Conservation (phyloP, 306 rosid species). For the Pterocarpus santalinus region DNA sequence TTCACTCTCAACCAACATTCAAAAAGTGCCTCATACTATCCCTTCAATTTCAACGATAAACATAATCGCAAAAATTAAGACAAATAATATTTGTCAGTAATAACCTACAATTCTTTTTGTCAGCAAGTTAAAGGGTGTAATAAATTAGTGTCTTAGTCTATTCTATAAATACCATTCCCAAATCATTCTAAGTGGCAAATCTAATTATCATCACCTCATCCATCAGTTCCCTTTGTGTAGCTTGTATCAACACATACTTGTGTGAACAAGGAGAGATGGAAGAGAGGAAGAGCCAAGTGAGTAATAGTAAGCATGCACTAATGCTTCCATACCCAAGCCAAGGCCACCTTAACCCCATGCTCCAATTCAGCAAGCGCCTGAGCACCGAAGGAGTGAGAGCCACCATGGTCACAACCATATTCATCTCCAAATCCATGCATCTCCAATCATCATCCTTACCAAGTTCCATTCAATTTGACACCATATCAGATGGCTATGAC, state of each 20-base stretch:
- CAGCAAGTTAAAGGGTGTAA: no score
- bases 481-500: constrained; percentile 77
- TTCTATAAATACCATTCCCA: no score
- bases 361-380: constrained; percentile 59
- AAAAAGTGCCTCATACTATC: no score
- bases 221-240: no score
- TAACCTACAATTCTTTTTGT: no score
- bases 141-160: no score
- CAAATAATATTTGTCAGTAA: no score
- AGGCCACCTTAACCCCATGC: constrained; percentile 73
- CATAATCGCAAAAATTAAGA: no score
- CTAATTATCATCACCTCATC: no score
- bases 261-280: constrained; percentile 18
- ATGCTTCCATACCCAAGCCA: constrained; percentile 68
- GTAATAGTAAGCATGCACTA: constrained; percentile 42
- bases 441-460: constrained; percentile 48
- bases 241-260: background rate
- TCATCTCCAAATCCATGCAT: constrained; percentile 59
- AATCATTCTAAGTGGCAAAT: no score
- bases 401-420: constrained; percentile 64
- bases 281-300: background rate
- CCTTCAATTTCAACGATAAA: no score
- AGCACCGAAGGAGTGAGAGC: constrained; percentile 50
- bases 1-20: no score
- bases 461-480: constrained; percentile 52